Evolutionary conservation across 106 monocot genomes (phyloP).

Genomic region (Apostasia shenzhenica): DNA sequence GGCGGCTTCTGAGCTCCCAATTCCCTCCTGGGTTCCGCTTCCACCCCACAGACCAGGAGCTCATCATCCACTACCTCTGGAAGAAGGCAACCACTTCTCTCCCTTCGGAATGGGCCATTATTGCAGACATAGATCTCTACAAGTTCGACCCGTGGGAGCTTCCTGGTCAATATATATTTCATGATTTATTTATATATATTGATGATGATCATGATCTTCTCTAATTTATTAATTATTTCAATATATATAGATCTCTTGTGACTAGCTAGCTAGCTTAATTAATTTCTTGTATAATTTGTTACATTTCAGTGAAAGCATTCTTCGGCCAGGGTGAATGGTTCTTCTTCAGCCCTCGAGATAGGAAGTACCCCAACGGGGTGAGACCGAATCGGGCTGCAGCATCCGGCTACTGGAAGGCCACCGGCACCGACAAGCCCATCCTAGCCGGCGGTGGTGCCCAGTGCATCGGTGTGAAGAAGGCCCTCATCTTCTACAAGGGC

Average conservation of each 20-base stretch:
- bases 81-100: conserved; percentile 4
- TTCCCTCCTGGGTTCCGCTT: conserved; percentile 23
- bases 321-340: conserved; percentile 36
- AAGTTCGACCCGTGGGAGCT: conserved; percentile 23
- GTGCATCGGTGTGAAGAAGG: conserved; percentile 43
- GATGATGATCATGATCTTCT: background rate
- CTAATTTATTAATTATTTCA: background rate
- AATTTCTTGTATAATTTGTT: background rate
- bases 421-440: conserved; percentile 42
- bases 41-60: conserved; percentile 19
- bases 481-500: conserved; percentile 25
- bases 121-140: conserved; percentile 17
- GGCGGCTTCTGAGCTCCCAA: conserved; percentile 3
- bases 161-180: background rate
- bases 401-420: conserved; percentile 41
- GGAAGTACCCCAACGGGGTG: conserved; percentile 25
- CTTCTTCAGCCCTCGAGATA: conserved; percentile 28
- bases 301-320: conserved; percentile 17
- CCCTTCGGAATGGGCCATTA: conserved; percentile 11
- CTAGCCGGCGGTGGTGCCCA: conserved; percentile 13
- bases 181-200: background rate
- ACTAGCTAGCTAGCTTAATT: background rate
- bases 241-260: background rate
- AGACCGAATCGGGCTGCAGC: conserved; percentile 24
- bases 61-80: conserved; percentile 20